Conservation (phyloP, 371 early-diverging fungal species). For the Synchytrium microbalum region DNA sequence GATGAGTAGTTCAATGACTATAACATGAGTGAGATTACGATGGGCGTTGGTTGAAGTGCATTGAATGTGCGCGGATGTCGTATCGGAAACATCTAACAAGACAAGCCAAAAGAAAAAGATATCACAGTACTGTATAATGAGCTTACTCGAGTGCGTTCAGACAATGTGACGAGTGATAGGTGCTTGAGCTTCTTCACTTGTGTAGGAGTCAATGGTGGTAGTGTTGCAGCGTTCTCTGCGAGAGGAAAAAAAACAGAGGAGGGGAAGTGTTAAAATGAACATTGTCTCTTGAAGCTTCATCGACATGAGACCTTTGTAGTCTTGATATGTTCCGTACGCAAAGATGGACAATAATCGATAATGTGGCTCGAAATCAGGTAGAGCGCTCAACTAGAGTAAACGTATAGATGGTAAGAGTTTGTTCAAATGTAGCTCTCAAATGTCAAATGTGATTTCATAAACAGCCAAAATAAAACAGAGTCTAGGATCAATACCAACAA, state of each 20-base stretch:
- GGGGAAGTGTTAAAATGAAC: not conserved
- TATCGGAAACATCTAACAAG: no score
- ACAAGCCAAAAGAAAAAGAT: no score
- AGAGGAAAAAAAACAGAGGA: not conserved
- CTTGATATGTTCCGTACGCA: conserved; percentile 69
- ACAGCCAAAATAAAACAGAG: no score
- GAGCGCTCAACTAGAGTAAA: conserved; percentile 45
- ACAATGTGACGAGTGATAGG: conserved; percentile 66
- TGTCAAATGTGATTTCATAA: no score
- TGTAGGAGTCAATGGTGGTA: conserved; percentile 52
- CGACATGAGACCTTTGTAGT: conserved; percentile 56
- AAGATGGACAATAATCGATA: conserved; percentile 57
- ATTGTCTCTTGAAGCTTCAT: not conserved
- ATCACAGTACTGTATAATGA: not conserved
- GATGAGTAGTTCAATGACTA: conserved; percentile 42
- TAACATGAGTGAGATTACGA: not conserved
- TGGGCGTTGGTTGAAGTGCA: not conserved
- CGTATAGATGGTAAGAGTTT: no score
- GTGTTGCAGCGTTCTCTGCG: conserved; percentile 35
- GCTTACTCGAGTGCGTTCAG: conserved; percentile 53
- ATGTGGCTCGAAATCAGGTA: conserved; percentile 52
- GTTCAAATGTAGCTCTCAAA: no score
- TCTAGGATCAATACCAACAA: not conserved
- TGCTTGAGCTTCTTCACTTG: conserved; percentile 67
- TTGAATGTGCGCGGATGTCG: not conserved